Evolutionary conservation across 768 basidiomycete species (phyloP), one percentile per base, ranked within the genome.

Genomic region (Lyophyllum atratum): DNA sequence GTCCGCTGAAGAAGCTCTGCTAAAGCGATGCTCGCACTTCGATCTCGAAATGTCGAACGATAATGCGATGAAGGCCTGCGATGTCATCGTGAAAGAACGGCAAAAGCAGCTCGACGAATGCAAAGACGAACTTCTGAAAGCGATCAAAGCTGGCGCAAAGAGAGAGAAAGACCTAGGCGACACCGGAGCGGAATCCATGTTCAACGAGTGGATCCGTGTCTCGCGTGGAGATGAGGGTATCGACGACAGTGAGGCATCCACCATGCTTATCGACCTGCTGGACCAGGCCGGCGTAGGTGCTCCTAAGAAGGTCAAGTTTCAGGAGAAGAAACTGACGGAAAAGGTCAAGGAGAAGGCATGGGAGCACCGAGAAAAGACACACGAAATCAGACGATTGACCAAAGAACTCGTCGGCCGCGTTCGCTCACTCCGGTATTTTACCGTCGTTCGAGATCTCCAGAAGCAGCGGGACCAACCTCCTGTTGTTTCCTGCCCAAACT

Each of bases 21-120:
- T 98, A 56, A 98, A 98, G 68, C 89, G 95, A 37, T 96, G 94
- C 68, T 95, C 95, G 5, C 95, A 96, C 69, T 98, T 96, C 70
- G 92, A 94, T 62, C 79, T 95, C 31, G 91, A 93, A 53, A 84
- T 82, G 17, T 76, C 78, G 9, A 84, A 81, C 59, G 80, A 83
- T 40, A 83, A 95, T 60, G 94, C 95, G 0, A 89, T 92, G 84
- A 90, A 89, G 65, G 93, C 95, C 3, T 97, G 95, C 71, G 92
- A 98, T 60, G 84, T 93, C 63, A 96, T 98, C 61, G 89, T 95
- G 56, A 72, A 83, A 57, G 91, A 93, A 64, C 90, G 95, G 37
- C 82, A 83, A 53, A 80, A 80, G 51, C 94, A 98, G 65, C 76
- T 93, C 46, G 83, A 89, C 43, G 85, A 87, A 44, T 96, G 94